A percentile compares a stretch with the other conserved stretches of the same genome.
Evolutionary conservation across 2,329 filamentous ascomycete species (phyloP).

Genomic region (Xylariaceae sp.): DNA sequence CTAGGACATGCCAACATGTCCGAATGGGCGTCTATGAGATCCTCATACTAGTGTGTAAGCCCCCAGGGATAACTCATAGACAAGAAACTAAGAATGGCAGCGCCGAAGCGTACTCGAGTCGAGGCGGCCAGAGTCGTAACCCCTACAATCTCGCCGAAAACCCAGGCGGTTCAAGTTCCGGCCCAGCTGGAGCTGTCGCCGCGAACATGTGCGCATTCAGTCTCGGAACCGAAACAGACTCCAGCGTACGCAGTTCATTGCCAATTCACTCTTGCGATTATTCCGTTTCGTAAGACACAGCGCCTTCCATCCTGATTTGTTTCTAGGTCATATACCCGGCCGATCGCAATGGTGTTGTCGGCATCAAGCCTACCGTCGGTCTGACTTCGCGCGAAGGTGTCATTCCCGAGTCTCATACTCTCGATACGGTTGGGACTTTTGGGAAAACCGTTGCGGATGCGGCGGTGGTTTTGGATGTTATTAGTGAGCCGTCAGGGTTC

Average conservation of each 20-base stretch:
- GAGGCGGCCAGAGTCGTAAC: slow-evolving; percentile 59
- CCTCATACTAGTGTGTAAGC: slow-evolving; percentile 47
- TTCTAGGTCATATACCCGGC: slow-evolving; percentile 61
- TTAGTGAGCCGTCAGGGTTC: slow-evolving; percentile 56
- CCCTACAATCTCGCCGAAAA: slow-evolving; percentile 65
- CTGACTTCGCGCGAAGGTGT: slow-evolving; percentile 53
- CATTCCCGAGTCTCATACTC: slow-evolving; percentile 61
- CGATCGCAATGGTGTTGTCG: slow-evolving; percentile 62
- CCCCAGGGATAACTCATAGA: neutral
- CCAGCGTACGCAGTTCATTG: slow-evolving; percentile 37
- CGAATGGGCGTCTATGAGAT: slow-evolving; percentile 71
- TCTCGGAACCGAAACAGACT: slow-evolving; percentile 71
- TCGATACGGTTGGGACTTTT: slow-evolving; percentile 65
- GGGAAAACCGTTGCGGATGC: slow-evolving; percentile 65
- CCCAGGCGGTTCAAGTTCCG: slow-evolving; percentile 64
- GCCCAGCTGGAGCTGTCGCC: slow-evolving; percentile 59
- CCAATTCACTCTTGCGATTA: neutral
- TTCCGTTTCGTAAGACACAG: neutral
- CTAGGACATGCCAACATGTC: slow-evolving; percentile 66
- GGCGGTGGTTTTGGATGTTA: slow-evolving; percentile 59
- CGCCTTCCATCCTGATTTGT: neutral
- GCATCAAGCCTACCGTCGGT: slow-evolving; percentile 71
- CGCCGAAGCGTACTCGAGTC: slow-evolving; percentile 60
- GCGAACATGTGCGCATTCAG: slow-evolving; percentile 59
- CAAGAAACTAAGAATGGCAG: neutral